These are phyloP conservation scores for Ustilago loliicola DNA, from an alignment of 1,284 basidiomycete species.

Conservation along the genomic window DNA sequence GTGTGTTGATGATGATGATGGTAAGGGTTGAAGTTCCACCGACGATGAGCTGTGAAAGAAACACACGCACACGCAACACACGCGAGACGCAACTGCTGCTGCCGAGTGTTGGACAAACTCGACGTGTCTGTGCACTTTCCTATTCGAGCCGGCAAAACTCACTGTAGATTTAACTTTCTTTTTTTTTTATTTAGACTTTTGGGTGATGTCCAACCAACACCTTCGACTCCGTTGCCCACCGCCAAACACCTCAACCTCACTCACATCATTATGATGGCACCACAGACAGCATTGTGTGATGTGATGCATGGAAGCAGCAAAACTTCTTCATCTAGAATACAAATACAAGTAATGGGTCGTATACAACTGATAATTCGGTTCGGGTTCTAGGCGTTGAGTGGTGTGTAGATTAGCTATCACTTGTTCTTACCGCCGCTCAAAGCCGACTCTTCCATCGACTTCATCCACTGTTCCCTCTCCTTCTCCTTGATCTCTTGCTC, in stretches of 20 bases:
- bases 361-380: no score
- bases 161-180: not conserved
- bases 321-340: no score
- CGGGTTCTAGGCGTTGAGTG: no score
- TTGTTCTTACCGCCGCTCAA: conserved; percentile 9
- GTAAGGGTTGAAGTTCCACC: no score
- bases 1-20: conserved; percentile 10
- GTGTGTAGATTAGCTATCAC: conserved; percentile 2
- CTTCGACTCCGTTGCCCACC: no score
- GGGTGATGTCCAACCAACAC: conserved; percentile 2
- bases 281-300: no score
- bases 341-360: no score
- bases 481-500: conserved; percentile 29
- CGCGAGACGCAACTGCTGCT: not conserved
- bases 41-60: no score
- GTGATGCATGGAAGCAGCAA: no score
- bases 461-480: conserved; percentile 36
- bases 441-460: conserved; percentile 29
- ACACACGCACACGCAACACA: conserved; percentile 3
- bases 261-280: no score
- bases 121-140: conserved; percentile 12
- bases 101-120: not conserved
- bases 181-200: no score
- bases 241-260: no score
- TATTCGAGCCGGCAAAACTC: not conserved